Conservation (phyloP, 2,329 filamentous ascomycete species). For the Xylariaceae sp. region DNA sequence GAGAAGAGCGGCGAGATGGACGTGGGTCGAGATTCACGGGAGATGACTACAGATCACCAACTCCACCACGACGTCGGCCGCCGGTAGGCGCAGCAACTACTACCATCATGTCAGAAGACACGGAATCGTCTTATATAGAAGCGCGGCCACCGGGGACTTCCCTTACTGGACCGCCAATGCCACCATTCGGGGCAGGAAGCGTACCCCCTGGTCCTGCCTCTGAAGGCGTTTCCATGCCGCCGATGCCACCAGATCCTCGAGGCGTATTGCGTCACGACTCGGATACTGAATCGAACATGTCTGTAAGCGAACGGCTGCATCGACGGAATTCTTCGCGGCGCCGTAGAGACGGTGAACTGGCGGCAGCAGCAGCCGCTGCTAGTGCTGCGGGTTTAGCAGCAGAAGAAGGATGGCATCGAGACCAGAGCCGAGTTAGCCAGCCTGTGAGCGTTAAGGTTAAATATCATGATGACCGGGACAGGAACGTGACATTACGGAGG, state of each 20-base stretch:
- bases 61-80: slow-evolving; percentile 36
- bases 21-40: slow-evolving; percentile 64
- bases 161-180: slow-evolving; percentile 37
- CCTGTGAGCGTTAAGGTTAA: slow-evolving; percentile 57
- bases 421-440: slow-evolving; percentile 42
- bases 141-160: slow-evolving; percentile 35
- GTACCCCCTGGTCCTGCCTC: slow-evolving; percentile 16
- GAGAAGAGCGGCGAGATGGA: slow-evolving; percentile 53
- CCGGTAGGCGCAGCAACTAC: slow-evolving; percentile 28
- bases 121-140: slow-evolving; percentile 40
- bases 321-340: slow-evolving; percentile 45
- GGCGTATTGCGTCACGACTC: slow-evolving; percentile 43
- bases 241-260: slow-evolving; percentile 51
- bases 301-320: slow-evolving; percentile 39
- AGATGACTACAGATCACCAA: slow-evolving; percentile 55
- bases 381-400: slow-evolving; percentile 47
- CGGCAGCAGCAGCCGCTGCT: slow-evolving; percentile 46
- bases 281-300: slow-evolving; percentile 42
- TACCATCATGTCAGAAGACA: slow-evolving; percentile 30
- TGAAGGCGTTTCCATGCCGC: slow-evolving; percentile 43
- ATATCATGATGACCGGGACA: slow-evolving; percentile 56
- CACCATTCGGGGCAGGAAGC: slow-evolving; percentile 34
- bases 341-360: slow-evolving; percentile 42
- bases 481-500: slow-evolving; percentile 58
- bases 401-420: slow-evolving; percentile 42